Base-by-base conservation (phyloP, 2,329 filamentous ascomycete genomes). In the Hypoxylon sp. region DNA sequence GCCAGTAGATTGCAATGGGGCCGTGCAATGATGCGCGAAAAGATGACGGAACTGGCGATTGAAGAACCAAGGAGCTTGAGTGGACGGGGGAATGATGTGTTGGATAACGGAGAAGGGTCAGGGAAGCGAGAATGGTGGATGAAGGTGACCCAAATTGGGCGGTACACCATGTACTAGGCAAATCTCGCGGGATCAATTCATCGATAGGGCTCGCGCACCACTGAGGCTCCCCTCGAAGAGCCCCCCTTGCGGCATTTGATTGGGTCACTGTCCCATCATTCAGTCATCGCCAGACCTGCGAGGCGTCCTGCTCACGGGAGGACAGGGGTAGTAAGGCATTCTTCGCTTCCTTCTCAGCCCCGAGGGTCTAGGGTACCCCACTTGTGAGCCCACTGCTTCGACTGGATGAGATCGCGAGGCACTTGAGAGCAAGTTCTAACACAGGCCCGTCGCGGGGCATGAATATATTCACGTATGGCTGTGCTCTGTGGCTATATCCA, bases 321-420 rank as follows among this genome's bases (percentile, higher is more conserved):
- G 31, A 32, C 55, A 56, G 49, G 55, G 57, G 52, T 63, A 46
- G 48, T 45, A 59, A 63, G 63, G 63, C 63, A 54, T 61, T 61
- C 54, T 64, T 52, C 34, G 44, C 48, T 55, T 57, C 47, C 57
- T 57, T 48, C 63, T 64, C 63, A 65, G 63, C 63, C 63, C 60
- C 58, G 50, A 54, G 27, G 43, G 50, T 48, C 43, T 51, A 57
- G 51, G 55, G 56, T 41, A 54, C 58, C 43, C 61, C 60, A 59
- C 60, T 47, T 41, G 32, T 51, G 30, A 59, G 55, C 56, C 49
- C 46, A 58, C 54, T 23, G 42, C 29, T n/a, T 44, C 41, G 25
- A 12, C 36, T 25, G n/a, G 36, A 40, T 50, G 34, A 53, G 57
- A 55, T 55, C 52, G 55, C 29, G 54, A 59, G 58, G 55, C 52